These are phyloP conservation scores for Metarhizium rileyi DNA, from an alignment of 2,329 filamentous ascomycete genomes.

Conservation along the genomic window DNA sequence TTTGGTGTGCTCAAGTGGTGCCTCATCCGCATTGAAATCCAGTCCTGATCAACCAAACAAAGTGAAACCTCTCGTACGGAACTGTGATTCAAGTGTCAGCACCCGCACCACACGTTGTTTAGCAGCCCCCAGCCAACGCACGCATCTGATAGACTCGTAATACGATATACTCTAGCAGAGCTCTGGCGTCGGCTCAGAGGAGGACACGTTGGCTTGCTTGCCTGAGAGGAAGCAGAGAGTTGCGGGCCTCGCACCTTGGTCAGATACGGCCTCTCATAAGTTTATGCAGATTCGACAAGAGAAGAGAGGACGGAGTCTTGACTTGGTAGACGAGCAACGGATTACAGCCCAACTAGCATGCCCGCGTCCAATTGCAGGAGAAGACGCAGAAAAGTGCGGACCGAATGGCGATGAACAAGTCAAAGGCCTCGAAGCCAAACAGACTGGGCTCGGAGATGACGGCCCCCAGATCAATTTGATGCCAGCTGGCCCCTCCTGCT, in stretches of 20 bases:
- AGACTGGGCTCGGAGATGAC: too few relatives aligned
- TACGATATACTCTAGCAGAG: neutral
- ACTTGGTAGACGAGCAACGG: neutral
- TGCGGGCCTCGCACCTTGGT: neutral
- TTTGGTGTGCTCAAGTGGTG: neutral
- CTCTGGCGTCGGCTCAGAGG: constrained; percentile 2
- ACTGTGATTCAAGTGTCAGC: neutral
- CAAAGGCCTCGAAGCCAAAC: neutral
- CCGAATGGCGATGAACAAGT: neutral
- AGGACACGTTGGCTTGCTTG: constrained; percentile 6
- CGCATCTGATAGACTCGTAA: neutral
- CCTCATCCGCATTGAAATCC: neutral
- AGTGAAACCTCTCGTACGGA: neutral
- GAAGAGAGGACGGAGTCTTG: too few relatives aligned
- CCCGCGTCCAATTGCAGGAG: neutral
- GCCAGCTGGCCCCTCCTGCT: neutral
- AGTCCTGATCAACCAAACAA: neutral
- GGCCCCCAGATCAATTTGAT: neutral
- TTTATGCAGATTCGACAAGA: neutral
- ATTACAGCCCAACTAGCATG: neutral
- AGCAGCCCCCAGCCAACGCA: neutral
- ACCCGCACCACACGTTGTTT: neutral
- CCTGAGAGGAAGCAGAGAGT: neutral
- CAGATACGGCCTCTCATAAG: neutral
- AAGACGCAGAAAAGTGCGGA: neutral